Evolutionary conservation across 257 asterid genomes (phyloP).

Genomic region (Gynochthodes officinalis): DNA sequence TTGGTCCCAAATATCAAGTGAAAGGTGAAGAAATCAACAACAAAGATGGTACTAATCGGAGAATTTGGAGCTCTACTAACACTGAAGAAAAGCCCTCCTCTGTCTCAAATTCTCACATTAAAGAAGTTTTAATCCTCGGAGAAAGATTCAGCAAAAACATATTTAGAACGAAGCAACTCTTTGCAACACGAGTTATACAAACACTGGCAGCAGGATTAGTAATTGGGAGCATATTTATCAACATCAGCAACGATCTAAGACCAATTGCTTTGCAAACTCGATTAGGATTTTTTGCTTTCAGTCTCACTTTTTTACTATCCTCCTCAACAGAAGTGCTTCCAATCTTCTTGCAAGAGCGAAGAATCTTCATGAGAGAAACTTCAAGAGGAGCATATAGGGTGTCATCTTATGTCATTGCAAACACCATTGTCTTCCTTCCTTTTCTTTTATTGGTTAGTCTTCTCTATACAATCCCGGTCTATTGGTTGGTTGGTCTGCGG

Average conservation of each 20-base stretch:
- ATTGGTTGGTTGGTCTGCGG: conserved; percentile 80
- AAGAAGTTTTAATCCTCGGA: conserved; percentile 51
- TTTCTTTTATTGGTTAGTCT: conserved; percentile 58
- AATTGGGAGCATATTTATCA: conserved; percentile 72
- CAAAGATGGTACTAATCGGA: conserved; percentile 3
- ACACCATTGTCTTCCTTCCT: conserved; percentile 69
- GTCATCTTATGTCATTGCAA: conserved; percentile 68
- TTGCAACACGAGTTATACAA: conserved; percentile 56
- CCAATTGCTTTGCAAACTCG: conserved; percentile 48
- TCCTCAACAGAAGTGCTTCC: conserved; percentile 83
- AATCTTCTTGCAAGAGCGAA: conserved; percentile 69
- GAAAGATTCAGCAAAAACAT: conserved; percentile 67
- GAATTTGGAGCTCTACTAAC: background rate
- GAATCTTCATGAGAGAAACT: conserved; percentile 66
- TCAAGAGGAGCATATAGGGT: conserved; percentile 78
- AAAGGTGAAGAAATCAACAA: conserved; percentile 1
- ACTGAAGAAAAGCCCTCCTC: conserved; percentile 14
- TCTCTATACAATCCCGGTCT: conserved; percentile 58
- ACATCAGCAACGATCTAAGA: conserved; percentile 39
- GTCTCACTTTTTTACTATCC: conserved; percentile 67
- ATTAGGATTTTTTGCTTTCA: conserved; percentile 80
- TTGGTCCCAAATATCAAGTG: conserved; percentile 7
- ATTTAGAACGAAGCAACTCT: conserved; percentile 71
- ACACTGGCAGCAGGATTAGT: conserved; percentile 55
- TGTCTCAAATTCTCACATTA: conserved; percentile 39